A percentile compares a stretch with the other conserved stretches of the same genome.
Conservation (phyloP, 768 basidiomycete genomes). For the Macrolepiota albuminosa region DNA sequence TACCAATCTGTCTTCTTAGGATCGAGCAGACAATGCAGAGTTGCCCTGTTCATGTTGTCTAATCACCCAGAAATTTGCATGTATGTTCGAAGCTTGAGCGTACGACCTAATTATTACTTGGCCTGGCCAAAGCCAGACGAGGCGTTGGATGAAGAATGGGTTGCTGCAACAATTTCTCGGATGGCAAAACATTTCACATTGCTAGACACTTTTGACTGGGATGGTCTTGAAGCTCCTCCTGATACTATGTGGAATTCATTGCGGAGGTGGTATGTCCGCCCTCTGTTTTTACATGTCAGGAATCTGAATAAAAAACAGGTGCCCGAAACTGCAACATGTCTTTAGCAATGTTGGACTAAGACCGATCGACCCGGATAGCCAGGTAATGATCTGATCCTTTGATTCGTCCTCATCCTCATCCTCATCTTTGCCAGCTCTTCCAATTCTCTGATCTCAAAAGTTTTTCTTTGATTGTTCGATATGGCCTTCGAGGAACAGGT, state of each 20-base stretch:
- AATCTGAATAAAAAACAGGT: constrained; percentile 21
- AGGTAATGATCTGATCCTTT: constrained; percentile 11
- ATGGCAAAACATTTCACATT: constrained; percentile 28
- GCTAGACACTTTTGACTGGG: constrained; percentile 47
- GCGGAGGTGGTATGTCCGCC: constrained; percentile 28
- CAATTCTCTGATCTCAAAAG: constrained; percentile 36
- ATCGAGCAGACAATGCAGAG: constrained; percentile 34
- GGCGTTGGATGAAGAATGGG: constrained; percentile 35
- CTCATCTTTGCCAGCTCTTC: constrained; percentile 27
- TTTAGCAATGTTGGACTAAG: constrained; percentile 39
- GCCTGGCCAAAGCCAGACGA: constrained; percentile 44
- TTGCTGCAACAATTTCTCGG: constrained; percentile 28
- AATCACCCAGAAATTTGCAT: constrained; percentile 30
- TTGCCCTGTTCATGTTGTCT: constrained; percentile 32
- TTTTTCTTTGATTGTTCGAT: constrained; percentile 44
- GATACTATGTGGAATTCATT: constrained; percentile 39
- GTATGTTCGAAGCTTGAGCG: constrained; percentile 36
- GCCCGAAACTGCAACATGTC: constrained; percentile 37
- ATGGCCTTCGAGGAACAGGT: constrained; percentile 38
- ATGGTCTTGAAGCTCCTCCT: constrained; percentile 41
- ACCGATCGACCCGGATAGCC: constrained; percentile 29
- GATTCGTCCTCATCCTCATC: not conserved
- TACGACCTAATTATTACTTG: constrained; percentile 49
- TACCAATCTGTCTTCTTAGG: constrained; percentile 42
- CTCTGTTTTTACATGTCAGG: constrained; percentile 1